Base-by-base conservation (phyloP, 495 filamentous ascomycete species). In the Penicillium paxilli region DNA sequence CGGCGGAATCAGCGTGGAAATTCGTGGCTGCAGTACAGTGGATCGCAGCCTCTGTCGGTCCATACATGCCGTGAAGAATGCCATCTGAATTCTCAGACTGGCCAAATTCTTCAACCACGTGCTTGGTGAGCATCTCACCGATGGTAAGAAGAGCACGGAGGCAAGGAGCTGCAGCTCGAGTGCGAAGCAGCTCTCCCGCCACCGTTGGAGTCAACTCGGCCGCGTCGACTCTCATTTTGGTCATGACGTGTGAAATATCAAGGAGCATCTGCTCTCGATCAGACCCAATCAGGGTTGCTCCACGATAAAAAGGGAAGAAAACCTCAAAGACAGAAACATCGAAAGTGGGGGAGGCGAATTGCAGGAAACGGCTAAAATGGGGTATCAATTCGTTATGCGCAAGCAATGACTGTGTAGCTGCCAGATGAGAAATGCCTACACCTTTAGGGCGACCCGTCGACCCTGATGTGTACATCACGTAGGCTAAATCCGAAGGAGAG, bases 381-480 rank as follows among this genome's bases (percentile, higher is more conserved):
- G 91, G 90, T 50, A 96, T 85, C 56, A 90, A 80, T 25, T 72
- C 72, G 51, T 92, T 80, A 60, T 96, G 91, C 5, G 90, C 87
- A 30, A 93, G 79, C 14, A 96, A 68, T 54, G 82, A 85, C 58
- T 93, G 90, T 1, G 87, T 85, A 19, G 74, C 90, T 14, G 92
- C 88, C 10, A 75, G 67, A 72, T 96, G 92, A 22, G 89, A 87
- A 26, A 96, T 72, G 0, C 76, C 76, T 2, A 96, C 92, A 0
- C 92, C 92, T 72, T 96, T 96, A 2, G 92, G 92, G 4, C 80
- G 81, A n/a, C 92, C 92, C 0, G 91, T 96, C 5, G 89, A 91
- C 11, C 92, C 92, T 12, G 87, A 91, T 1, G 92, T 96, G 60
- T 96, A 96, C 83, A 96, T 89, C 38, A 96, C 81, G 69, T 96